Evolutionary conservation across 352 stramenopile genomes (phyloP).

Genomic region (Phytophthora vignae): DNA sequence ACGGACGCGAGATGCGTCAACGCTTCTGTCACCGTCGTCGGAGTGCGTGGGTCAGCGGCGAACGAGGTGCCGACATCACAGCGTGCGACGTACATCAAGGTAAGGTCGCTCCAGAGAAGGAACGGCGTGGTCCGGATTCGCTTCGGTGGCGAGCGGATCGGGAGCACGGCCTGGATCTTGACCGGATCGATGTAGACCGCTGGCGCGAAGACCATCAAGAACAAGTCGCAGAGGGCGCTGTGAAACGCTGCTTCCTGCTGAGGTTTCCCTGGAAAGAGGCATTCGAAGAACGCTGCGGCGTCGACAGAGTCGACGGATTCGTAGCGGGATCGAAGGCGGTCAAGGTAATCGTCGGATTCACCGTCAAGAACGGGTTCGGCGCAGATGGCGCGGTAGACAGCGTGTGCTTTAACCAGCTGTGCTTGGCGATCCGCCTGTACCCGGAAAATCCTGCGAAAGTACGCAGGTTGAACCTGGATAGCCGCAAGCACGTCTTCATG

Average conservation of each 20-base stretch:
- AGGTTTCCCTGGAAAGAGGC: background rate
- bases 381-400: background rate
- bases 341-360: background rate
- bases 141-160: background rate
- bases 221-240: conserved; percentile 8
- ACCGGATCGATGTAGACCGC: conserved; percentile 15
- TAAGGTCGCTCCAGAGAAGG: conserved; percentile 13
- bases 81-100: background rate
- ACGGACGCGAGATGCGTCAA: background rate
- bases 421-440: background rate
- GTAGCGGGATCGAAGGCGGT: background rate
- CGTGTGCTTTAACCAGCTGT: background rate
- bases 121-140: conserved; percentile 2
- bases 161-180: conserved; percentile 9
- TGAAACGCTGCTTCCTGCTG: background rate
- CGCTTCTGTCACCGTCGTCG: background rate
- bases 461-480: conserved; percentile 5
- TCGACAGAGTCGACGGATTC: background rate
- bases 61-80: conserved; percentile 2
- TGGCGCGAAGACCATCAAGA: conserved; percentile 18
- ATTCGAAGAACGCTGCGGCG: background rate
- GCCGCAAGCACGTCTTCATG: conserved; percentile 2
- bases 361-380: background rate
- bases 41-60: conserved; percentile 1
- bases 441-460: conserved; percentile 3